These are phyloP conservation scores for Panicum miliaceum DNA, from an alignment of 176 grass and related monocot species.

Conservation along the genomic window DNA sequence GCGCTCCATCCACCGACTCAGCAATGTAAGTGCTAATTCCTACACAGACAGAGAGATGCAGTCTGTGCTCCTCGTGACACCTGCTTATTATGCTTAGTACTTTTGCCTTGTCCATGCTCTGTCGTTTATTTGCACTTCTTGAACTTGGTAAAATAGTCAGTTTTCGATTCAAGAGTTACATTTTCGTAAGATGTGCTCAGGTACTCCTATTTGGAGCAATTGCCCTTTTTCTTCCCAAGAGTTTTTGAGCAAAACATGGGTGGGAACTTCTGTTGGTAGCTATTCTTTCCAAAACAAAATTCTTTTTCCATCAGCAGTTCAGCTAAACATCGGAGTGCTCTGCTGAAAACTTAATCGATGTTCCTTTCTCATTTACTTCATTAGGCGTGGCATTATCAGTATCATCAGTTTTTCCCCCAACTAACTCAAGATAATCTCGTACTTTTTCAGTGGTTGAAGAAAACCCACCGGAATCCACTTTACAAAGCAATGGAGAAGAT, in stretches of 20 bases:
- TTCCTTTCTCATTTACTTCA: not conserved
- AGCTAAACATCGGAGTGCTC: not conserved
- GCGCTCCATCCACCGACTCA: slow-evolving; percentile 91
- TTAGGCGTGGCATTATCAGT: not conserved
- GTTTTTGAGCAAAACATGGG: not conserved
- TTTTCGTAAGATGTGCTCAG: not conserved
- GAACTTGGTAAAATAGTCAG: not conserved
- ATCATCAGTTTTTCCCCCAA: not conserved
- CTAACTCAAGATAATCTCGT: slow-evolving; percentile 1
- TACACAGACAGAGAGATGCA: not conserved
- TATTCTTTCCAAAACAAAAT: slow-evolving; percentile 2
- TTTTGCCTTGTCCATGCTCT: not conserved
- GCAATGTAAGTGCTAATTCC: slow-evolving; percentile 61
- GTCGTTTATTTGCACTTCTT: not conserved
- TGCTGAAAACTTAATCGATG: not conserved
- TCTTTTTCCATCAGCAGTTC: not conserved
- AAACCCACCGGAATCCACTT: slow-evolving; percentile 85
- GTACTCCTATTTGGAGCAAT: not conserved
- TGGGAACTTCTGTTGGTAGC: not conserved
- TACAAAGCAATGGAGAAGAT: slow-evolving; percentile 93
- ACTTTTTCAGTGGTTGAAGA: slow-evolving; percentile 82
- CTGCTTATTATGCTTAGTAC: not conserved
- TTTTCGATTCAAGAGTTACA: not conserved
- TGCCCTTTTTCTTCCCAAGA: not conserved
- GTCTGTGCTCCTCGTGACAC: not conserved